Evolutionary conservation across 768 basidiomycete genomes (phyloP).

Genomic region (Lactifluus hygrophoroides): DNA sequence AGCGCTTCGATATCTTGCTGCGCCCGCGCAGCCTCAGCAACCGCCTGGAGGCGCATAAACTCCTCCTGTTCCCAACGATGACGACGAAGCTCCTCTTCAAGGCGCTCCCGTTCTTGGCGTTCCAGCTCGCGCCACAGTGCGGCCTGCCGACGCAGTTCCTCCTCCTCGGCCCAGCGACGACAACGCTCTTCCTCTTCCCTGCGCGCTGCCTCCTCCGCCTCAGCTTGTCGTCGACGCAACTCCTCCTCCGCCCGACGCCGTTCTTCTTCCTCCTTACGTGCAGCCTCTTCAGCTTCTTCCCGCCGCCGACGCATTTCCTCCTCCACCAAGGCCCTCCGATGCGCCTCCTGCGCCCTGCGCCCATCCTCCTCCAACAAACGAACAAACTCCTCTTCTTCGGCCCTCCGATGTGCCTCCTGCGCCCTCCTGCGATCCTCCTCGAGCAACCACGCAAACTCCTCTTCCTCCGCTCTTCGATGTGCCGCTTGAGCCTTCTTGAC

Average conservation of each 20-base stretch:
- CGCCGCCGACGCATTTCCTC: conserved; percentile 5
- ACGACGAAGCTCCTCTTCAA: background rate
- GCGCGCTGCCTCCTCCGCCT: conserved; percentile 1
- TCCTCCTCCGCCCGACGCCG: background rate
- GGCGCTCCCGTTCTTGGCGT: background rate
- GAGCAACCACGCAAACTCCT: background rate
- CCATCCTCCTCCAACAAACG: conserved; percentile 1
- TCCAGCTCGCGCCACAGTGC: background rate
- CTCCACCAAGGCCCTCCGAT: background rate
- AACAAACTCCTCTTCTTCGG: background rate
- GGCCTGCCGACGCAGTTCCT: background rate
- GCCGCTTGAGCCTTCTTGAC: background rate
- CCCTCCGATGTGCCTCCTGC: background rate
- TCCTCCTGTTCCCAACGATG: background rate
- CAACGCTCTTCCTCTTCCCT: background rate
- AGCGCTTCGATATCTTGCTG: background rate
- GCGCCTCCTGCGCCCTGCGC: background rate
- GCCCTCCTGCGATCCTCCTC: conserved; percentile 1
- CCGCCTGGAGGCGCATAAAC: background rate
- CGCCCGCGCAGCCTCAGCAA: background rate
- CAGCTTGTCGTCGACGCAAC: background rate
- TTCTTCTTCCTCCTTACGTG: background rate
- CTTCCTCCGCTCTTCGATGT: background rate
- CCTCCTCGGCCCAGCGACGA: background rate
- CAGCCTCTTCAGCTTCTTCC: conserved; percentile 1